A percentile compares a stretch with the other conserved stretches of the same genome.
Evolutionary conservation across 139 green algal species (phyloP).

Genomic region (Tetraselmis striata): DNA sequence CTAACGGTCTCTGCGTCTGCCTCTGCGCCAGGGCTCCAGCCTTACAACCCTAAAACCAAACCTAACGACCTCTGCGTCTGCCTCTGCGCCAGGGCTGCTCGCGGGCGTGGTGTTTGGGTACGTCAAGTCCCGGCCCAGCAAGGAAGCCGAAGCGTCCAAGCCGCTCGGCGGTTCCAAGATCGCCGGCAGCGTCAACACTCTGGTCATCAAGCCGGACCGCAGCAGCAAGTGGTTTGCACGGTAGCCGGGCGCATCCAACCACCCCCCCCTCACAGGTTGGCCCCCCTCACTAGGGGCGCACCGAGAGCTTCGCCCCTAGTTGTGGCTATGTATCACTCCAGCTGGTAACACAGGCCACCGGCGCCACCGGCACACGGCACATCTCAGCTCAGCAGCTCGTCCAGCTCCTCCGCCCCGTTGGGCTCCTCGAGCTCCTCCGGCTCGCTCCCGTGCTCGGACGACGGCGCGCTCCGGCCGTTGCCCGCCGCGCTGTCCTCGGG

Average conservation of each 20-base stretch:
- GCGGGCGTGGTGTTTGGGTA: conserved; percentile 8
- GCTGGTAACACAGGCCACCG: no score
- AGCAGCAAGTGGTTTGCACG: not conserved
- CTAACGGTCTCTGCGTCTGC: no score
- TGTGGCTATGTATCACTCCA: no score
- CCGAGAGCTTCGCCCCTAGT: no score
- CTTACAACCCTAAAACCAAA: no score
- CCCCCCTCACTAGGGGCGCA: no score
- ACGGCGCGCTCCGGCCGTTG: not conserved
- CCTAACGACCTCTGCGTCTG: no score
- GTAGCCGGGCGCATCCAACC: not conserved
- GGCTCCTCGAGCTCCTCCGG: not conserved
- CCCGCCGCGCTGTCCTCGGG: not conserved
- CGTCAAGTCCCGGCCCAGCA: not conserved
- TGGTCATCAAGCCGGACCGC: not conserved
- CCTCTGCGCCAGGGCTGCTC: not conserved
- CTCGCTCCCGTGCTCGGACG: not conserved
- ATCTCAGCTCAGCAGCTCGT: not conserved
- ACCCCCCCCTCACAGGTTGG: no score
- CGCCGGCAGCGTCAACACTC: not conserved
- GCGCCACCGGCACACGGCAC: no score
- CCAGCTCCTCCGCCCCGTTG: not conserved
- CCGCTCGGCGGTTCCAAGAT: not conserved
- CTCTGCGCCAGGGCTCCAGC: no score
- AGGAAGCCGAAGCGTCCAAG: not conserved